Percentiles rank a stretch among this genome's conserved stretches.
Conservation (phyloP, 2,329 filamentous ascomycete species). For the Colletotrichum sojae region DNA sequence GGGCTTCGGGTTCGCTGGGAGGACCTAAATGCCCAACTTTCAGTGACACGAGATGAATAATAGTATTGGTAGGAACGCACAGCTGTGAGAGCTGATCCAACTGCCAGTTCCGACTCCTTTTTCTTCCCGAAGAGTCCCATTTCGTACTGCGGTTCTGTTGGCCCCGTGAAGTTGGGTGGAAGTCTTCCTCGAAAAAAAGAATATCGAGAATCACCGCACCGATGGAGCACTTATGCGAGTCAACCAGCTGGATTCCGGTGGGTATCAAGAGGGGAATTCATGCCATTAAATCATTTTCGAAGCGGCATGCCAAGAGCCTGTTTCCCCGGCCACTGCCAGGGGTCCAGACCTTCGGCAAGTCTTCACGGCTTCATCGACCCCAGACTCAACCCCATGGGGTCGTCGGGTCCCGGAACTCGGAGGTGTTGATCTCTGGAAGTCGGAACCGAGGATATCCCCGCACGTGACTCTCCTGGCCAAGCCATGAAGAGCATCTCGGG, state of each 20-base stretch:
- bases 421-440: neutral
- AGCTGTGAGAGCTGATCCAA: constrained; percentile 6
- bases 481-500: neutral
- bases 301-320: neutral
- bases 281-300: neutral
- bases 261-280: neutral
- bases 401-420: constrained; percentile 19
- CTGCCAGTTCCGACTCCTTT: constrained; percentile 3
- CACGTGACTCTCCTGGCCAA: neutral
- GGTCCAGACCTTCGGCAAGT: constrained; percentile 11
- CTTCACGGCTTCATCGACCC: constrained; percentile 3
- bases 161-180: neutral
- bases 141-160: neutral
- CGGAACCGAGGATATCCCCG: neutral
- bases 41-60: too few relatives aligned
- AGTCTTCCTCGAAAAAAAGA: neutral
- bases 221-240: neutral
- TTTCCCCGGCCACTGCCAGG: constrained; percentile 2
- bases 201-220: too few relatives aligned
- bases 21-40: constrained; percentile 44
- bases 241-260: neutral
- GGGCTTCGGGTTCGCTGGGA: constrained; percentile 56
- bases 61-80: too few relatives aligned
- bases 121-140: constrained; percentile 11
- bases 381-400: constrained; percentile 11